Conservation (phyloP, 2,329 filamentous ascomycete species). For the Lojkania enalia region DNA sequence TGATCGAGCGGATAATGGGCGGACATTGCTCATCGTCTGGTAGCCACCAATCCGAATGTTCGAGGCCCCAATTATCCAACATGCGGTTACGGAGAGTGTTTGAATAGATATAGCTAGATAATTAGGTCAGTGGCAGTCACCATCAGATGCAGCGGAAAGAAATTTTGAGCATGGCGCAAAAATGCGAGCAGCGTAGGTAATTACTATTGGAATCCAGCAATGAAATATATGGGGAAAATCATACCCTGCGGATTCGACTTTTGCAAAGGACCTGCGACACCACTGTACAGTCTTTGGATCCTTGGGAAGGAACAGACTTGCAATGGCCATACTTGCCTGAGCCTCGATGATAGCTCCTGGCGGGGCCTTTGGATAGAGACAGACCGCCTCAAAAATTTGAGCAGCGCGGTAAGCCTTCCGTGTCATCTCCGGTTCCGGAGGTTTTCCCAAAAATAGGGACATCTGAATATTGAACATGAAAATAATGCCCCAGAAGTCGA, state of each 20-base stretch:
- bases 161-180: too few species aligned
- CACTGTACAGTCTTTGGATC: slow-evolving; percentile 75
- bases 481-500: slow-evolving; percentile 78
- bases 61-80: slow-evolving; percentile 73
- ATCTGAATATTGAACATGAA: slow-evolving; percentile 81
- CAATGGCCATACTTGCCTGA: slow-evolving; percentile 76
- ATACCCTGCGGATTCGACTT: slow-evolving; percentile 78
- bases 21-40: slow-evolving; percentile 78
- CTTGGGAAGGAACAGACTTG: slow-evolving; percentile 76
- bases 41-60: slow-evolving; percentile 84
- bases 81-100: slow-evolving; percentile 73
- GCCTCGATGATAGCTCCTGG: slow-evolving; percentile 71
- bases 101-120: slow-evolving; percentile 77
- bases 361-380: slow-evolving; percentile 70
- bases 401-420: slow-evolving; percentile 70
- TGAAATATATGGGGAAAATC: slow-evolving; percentile 34
- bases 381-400: slow-evolving; percentile 77
- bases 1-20: slow-evolving; percentile 73
- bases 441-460: slow-evolving; percentile 58
- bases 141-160: too few species aligned
- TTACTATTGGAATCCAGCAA: not conserved
- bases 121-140: not conserved
- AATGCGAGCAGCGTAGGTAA: too few species aligned
- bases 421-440: slow-evolving; percentile 58
- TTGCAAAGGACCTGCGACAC: slow-evolving; percentile 77